Evolutionary conservation across 2,329 filamentous ascomycete genomes (phyloP).

Genomic region (Fusarium clavum): DNA sequence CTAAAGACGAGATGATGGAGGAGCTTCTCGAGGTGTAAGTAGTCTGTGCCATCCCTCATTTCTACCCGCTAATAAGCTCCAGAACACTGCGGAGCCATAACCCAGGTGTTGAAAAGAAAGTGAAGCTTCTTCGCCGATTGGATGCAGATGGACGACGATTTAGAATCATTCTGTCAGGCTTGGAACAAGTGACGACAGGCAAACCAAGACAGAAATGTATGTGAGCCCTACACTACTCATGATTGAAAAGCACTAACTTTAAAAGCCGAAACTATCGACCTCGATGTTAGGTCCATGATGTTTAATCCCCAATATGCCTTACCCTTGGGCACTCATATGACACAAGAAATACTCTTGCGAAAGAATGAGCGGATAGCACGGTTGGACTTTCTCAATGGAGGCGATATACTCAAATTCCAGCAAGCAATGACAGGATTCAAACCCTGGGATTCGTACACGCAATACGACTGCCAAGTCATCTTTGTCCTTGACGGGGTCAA

Average conservation of each 20-base stretch:
- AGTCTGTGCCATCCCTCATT: too few species aligned
- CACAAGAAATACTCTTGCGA: conserved; percentile 47
- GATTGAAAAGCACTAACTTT: conserved; percentile 13
- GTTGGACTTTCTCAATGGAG: conserved; percentile 44
- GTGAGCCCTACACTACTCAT: background rate
- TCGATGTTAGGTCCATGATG: conserved; percentile 46
- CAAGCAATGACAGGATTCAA: conserved; percentile 52
- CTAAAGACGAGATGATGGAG: conserved; percentile 50
- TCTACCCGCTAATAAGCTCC: conserved; percentile 1
- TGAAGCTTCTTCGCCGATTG: conserved; percentile 46
- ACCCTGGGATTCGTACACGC: conserved; percentile 44
- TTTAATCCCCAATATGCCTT: conserved; percentile 49
- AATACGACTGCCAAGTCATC: conserved; percentile 46
- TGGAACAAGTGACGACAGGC: conserved; percentile 35
- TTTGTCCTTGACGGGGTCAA: conserved; percentile 46
- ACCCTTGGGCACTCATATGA: conserved; percentile 31
- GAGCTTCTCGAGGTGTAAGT: conserved; percentile 47
- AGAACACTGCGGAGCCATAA: conserved; percentile 38
- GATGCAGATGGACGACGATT: conserved; percentile 45
- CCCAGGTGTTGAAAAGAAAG: conserved; percentile 38
- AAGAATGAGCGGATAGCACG: conserved; percentile 49
- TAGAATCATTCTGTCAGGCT: conserved; percentile 45
- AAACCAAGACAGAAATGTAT: conserved; percentile 42
- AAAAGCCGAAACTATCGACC: conserved; percentile 47
- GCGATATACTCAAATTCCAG: conserved; percentile 49